Conservation (phyloP, 352 stramenopile genomes). For the Globisporangium heterothallicum region DNA sequence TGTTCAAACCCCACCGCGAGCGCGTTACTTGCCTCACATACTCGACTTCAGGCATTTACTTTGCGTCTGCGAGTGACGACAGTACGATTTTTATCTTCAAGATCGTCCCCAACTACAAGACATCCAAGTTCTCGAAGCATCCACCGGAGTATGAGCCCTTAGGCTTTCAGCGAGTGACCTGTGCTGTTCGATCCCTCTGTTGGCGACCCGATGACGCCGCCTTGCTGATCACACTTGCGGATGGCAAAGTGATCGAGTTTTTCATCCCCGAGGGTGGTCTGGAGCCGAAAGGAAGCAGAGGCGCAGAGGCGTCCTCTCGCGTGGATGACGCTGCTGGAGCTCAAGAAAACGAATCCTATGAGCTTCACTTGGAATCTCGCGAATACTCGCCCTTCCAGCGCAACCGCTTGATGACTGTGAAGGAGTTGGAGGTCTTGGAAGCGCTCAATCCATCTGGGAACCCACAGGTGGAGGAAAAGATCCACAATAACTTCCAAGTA, state of each 20-base stretch:
- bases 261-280: constrained; percentile 35
- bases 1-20: constrained; percentile 87
- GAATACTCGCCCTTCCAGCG: constrained; percentile 39
- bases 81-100: constrained; percentile 86
- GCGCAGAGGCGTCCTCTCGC: constrained; percentile 5
- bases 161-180: constrained; percentile 59
- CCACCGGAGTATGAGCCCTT: constrained; percentile 61
- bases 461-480: constrained; percentile 39
- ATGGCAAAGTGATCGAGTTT: constrained; percentile 64
- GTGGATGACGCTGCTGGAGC: constrained; percentile 8
- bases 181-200: constrained; percentile 31
- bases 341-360: constrained; percentile 44
- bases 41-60: constrained; percentile 52
- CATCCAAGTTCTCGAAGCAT: constrained; percentile 46
- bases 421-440: constrained; percentile 45
- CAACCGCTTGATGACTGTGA: constrained; percentile 38
- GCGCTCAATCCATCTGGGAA: constrained; percentile 31
- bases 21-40: constrained; percentile 67
- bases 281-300: background rate
- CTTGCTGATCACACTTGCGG: constrained; percentile 57
- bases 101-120: constrained; percentile 40
- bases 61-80: constrained; percentile 80
- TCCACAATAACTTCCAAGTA: constrained; percentile 44
- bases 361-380: constrained; percentile 37
- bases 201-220: constrained; percentile 70